Conservation (phyloP, 2,329 filamentous ascomycete genomes). For the Paracamarosporium sp. region DNA sequence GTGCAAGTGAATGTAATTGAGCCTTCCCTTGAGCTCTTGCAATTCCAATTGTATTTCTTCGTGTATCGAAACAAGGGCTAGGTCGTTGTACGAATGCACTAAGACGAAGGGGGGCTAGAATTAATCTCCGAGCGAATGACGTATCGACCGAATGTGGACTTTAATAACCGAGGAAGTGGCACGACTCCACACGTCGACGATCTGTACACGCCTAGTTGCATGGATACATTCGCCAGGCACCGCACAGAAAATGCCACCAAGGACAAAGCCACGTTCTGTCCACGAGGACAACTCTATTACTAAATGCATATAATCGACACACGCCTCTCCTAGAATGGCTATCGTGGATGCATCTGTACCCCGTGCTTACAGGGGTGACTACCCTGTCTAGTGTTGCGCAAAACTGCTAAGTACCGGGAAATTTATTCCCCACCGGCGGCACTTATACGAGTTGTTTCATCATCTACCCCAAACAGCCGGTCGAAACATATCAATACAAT, state of each 20-base stretch:
- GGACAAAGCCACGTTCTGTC: neutral
- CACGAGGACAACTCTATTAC: neutral
- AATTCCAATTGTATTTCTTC: neutral
- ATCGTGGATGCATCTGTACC: neutral
- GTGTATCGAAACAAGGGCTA: neutral
- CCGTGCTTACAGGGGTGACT: neutral
- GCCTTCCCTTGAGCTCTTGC: no score
- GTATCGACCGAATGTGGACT: neutral
- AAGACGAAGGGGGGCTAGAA: neutral
- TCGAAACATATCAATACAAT: neutral
- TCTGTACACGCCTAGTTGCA: neutral
- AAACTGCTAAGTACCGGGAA: neutral
- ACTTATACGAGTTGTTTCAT: neutral
- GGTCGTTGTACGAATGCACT: neutral
- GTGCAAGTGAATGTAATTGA: no score
- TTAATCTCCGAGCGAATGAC: neutral
- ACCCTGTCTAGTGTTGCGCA: neutral
- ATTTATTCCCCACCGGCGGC: conserved; percentile 9
- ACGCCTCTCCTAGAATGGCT: neutral
- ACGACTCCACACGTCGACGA: neutral
- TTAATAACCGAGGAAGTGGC: neutral
- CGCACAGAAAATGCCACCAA: conserved; percentile 4
- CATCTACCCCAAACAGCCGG: neutral
- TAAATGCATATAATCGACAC: neutral
- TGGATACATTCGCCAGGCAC: neutral